Conservation (phyloP, 139 green algal species). For the Asterochloris erici region DNA sequence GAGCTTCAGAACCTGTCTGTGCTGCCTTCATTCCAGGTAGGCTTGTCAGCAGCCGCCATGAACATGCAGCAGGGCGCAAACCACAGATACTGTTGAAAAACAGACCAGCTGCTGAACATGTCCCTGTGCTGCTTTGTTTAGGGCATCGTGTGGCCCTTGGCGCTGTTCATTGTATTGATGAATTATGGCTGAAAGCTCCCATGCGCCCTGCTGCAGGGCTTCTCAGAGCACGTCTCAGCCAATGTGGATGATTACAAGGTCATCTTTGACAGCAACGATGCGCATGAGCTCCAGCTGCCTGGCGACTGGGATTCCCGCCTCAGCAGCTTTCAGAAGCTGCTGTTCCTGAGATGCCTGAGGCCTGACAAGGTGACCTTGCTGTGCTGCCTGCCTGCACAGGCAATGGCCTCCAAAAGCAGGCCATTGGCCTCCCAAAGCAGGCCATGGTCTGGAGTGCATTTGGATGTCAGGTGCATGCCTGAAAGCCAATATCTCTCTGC, state of each 20-base stretch:
- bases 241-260: constrained; percentile 56
- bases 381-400: not conserved
- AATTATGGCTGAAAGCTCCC: not conserved
- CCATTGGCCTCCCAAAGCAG: too few relatives aligned
- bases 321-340: constrained; percentile 61
- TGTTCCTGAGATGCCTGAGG: constrained; percentile 63
- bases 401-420: too few relatives aligned
- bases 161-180: too few relatives aligned
- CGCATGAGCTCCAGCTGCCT: constrained; percentile 55
- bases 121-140: too few relatives aligned
- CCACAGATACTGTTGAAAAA: too few relatives aligned
- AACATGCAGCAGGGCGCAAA: too few relatives aligned
- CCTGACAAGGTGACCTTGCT: constrained; percentile 61
- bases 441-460: too few relatives aligned
- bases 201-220: constrained; percentile 9
- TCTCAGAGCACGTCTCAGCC: constrained; percentile 40
- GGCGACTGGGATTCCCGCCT: constrained; percentile 51
- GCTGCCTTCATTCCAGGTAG: constrained; percentile 50
- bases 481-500: not conserved
- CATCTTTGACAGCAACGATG: constrained; percentile 75
- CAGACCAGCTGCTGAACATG: too few relatives aligned
- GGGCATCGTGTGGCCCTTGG: too few relatives aligned
- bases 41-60: constrained; percentile 1
- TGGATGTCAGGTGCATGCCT: too few relatives aligned
- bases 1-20: constrained; percentile 66